A percentile compares a stretch with the other conserved stretches of the same genome.
These are phyloP conservation scores for Aspergillus campestris DNA, from an alignment of 495 filamentous ascomycete species.

Conservation along the genomic window DNA sequence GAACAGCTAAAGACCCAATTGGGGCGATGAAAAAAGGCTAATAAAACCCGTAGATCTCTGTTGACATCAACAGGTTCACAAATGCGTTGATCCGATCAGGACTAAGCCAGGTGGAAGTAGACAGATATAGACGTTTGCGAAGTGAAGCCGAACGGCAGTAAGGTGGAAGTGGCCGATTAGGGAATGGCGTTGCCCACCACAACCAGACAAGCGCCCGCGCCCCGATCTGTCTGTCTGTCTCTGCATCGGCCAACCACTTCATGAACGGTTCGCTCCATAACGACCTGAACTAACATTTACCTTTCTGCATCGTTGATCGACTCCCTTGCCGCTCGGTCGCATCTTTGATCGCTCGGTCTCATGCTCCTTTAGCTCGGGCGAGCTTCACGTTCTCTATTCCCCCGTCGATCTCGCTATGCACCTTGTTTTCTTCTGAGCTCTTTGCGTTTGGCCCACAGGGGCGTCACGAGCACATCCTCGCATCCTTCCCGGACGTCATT, in stretches of 20 bases:
- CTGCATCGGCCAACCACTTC: slow-evolving; percentile 16
- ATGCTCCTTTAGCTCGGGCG: not conserved
- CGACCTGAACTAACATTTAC: no score
- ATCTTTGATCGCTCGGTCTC: not conserved
- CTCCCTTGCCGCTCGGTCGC: not conserved
- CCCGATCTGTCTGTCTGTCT: not conserved
- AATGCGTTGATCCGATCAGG: no score
- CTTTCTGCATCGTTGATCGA: slow-evolving; percentile 3
- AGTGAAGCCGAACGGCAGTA: not conserved
- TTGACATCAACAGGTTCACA: no score
- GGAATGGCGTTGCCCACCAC: slow-evolving; percentile 25
- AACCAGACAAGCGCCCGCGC: slow-evolving; percentile 17
- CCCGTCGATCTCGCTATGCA: slow-evolving; percentile 16
- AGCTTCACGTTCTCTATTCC: not conserved
- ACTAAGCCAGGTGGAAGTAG: no score
- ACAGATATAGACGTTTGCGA: no score
- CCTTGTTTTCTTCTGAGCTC: slow-evolving; percentile 14
- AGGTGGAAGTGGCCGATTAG: slow-evolving; percentile 1
- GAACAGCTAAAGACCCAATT: no score
- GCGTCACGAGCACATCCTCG: slow-evolving; percentile 12
- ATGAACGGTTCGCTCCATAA: no score
- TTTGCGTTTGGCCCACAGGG: slow-evolving; percentile 10
- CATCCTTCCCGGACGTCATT: slow-evolving; percentile 12
- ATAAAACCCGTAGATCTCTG: no score
- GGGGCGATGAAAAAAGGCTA: no score